A percentile compares a stretch with the other conserved stretches of the same genome.
These are phyloP conservation scores for Neonectria magnoliae DNA, from an alignment of 2,329 filamentous ascomycete genomes.

Conservation along the genomic window DNA sequence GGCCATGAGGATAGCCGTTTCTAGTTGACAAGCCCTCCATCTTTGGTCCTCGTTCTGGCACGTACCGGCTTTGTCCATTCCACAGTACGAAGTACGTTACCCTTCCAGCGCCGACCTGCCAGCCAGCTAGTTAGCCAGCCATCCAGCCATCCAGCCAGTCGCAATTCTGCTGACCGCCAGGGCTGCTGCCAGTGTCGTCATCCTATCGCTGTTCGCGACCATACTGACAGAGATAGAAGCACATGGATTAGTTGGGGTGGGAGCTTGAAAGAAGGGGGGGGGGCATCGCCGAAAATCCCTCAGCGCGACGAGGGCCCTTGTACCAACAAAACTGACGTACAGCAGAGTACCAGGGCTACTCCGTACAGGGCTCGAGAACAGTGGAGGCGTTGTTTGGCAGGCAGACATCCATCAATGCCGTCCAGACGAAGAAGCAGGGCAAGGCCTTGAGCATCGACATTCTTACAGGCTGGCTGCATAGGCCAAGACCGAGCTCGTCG, in stretches of 20 bases:
- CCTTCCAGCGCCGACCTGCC: neutral
- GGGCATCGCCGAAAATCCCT: constrained; percentile 43
- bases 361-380: constrained; percentile 30
- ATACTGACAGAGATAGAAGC: constrained; percentile 37
- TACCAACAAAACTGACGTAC: constrained; percentile 41
- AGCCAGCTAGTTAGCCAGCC: neutral
- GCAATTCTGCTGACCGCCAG: constrained; percentile 43
- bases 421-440: constrained; percentile 19
- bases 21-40: constrained; percentile 2
- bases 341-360: constrained; percentile 38
- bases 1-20: constrained; percentile 26
- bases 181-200: constrained; percentile 42
- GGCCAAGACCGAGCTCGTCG: constrained; percentile 25
- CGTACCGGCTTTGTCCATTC: neutral
- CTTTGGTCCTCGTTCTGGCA: constrained; percentile 3
- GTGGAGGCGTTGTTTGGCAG: constrained; percentile 21
- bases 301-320: constrained; percentile 38
- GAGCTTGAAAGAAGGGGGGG: constrained; percentile 25
- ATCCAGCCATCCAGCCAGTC: constrained; percentile 35
- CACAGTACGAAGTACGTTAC: neutral
- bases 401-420: constrained; percentile 1
- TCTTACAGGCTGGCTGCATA: constrained; percentile 9
- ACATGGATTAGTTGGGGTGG: constrained; percentile 34
- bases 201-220: constrained; percentile 28
- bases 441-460: constrained; percentile 12